A percentile compares a stretch with the other conserved stretches of the same genome.
Conservation (phyloP, 1,284 basidiomycete genomes). For the Cryptococcus amylolentus region DNA sequence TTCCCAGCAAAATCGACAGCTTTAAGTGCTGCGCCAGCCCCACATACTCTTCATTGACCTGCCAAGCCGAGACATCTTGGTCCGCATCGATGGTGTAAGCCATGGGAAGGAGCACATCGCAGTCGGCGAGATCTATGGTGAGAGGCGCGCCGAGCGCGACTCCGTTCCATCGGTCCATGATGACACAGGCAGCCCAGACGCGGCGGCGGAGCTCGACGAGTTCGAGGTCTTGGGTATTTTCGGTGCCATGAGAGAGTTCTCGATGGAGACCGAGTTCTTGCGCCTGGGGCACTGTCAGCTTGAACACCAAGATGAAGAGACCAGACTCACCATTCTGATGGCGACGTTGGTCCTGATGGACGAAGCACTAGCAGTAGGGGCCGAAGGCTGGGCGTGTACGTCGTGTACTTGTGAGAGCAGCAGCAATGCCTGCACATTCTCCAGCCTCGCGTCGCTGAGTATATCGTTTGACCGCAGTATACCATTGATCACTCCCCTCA, state of each 20-base stretch:
- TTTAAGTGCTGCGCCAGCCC: slow-evolving; percentile 68
- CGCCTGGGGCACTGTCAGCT: slow-evolving; percentile 56
- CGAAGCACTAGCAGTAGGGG: slow-evolving; percentile 46
- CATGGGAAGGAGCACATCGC: slow-evolving; percentile 80
- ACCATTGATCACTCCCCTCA: slow-evolving; percentile 77
- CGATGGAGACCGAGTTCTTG: slow-evolving; percentile 90
- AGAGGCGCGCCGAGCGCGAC: slow-evolving; percentile 55
- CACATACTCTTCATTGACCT: slow-evolving; percentile 26
- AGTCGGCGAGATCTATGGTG: slow-evolving; percentile 90
- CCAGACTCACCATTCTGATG: slow-evolving; percentile 70
- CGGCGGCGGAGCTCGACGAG: slow-evolving; percentile 76
- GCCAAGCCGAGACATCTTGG: slow-evolving; percentile 59
- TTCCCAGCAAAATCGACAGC: slow-evolving; percentile 78
- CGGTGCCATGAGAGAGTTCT: slow-evolving; percentile 44
- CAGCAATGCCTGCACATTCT: slow-evolving; percentile 78
- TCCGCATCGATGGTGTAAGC: slow-evolving; percentile 56
- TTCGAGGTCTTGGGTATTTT: slow-evolving; percentile 36
- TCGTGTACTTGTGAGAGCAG: slow-evolving; percentile 49
- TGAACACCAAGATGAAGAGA: neutral
- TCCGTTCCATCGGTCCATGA: slow-evolving; percentile 76
- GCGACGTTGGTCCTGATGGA: slow-evolving; percentile 52
- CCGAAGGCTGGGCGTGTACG: slow-evolving; percentile 47
- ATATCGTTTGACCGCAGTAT: slow-evolving; percentile 87
- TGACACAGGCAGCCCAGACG: slow-evolving; percentile 85
- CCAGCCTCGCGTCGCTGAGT: slow-evolving; percentile 75